Evolutionary conservation across 352 stramenopile species (phyloP), one percentile per base, ranked within the genome.

Genomic region (Pythium graminicola): DNA sequence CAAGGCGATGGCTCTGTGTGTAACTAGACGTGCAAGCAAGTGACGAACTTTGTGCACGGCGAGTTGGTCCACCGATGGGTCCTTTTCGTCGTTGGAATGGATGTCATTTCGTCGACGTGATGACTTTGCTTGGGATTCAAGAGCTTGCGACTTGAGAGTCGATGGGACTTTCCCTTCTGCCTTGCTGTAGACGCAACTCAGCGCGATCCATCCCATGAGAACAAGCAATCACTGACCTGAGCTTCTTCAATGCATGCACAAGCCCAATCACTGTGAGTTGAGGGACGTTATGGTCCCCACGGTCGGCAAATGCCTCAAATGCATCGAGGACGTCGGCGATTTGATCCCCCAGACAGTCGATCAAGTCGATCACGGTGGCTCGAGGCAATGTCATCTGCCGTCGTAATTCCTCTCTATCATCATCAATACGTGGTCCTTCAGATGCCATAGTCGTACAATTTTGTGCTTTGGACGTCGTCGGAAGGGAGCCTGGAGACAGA

Each of bases 291-390:
- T 23, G 6, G 3, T 41, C 50, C 16, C 71, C 66, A 14, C 39
- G 50, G 2, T 69, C 57, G 2, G 67, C 55, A 53, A 61, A 74
- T 6, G 62, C 14, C 29, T 85, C 65, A 44, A 86, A 89, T 2
- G 62, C 60, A 43, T 81, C 78, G 23, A 72, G 70, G 8, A 76
- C 76, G 20, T 84, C 66, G 3, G 67, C 69, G 0, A 89, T 76
- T 46, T 76, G 57, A 17, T 89, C 76, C 0, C 78, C 78, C 1
- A 89, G 59, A 19, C 76, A 67, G 52, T 89, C 76, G 17, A 89
- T 64, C 27, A 89, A 31, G 6, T 70, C 62, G 26, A 85, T 60
- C 40, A 87, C 76, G 67, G 14, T 77, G 59, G 14, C 69, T 59
- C 60, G 49, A 1, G 60, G 39, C 4, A 68, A 22, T 19, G 46